phyloP scores from a whole-genome alignment of 2,329 filamentous ascomycete genomes.

The Cordyceps sp. region DNA sequence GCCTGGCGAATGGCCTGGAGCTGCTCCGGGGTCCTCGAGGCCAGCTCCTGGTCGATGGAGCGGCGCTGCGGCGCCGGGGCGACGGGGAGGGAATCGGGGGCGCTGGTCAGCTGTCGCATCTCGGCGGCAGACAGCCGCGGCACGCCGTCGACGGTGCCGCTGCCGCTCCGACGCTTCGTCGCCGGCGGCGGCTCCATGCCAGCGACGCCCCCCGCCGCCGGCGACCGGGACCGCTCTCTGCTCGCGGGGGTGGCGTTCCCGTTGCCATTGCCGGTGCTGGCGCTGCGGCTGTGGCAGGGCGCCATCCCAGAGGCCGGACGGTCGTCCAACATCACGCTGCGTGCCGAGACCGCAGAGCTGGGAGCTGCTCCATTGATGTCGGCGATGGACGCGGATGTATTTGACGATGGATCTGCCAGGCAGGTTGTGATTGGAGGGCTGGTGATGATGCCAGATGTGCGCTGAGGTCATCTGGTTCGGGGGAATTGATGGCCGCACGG shows the following conservation, averaged over 20 bases:
- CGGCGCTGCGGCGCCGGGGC: conserved; percentile 21
- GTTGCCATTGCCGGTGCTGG: background rate
- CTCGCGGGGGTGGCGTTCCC: background rate
- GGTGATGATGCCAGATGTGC: background rate
- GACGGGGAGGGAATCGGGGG: conserved; percentile 41
- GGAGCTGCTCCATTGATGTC: no score
- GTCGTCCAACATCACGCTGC: no score
- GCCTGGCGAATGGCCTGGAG: conserved; percentile 13
- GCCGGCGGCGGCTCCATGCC: background rate
- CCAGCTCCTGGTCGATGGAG: conserved; percentile 21
- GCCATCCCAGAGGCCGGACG: conserved; percentile 2
- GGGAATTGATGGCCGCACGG: background rate
- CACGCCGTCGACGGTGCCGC: conserved; percentile 24
- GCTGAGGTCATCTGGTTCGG: background rate
- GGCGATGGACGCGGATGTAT: no score
- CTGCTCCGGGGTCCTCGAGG: conserved; percentile 10
- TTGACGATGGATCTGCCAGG: no score
- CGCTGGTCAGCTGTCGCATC: conserved; percentile 39
- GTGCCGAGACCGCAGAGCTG: no score
- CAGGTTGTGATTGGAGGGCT: background rate
- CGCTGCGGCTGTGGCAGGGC: background rate
- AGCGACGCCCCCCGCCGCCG: no score
- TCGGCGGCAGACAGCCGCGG: conserved; percentile 39
- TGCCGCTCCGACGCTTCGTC: conserved; percentile 10
- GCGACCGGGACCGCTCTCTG: background rate